Percentiles rank a stretch among this genome's conserved stretches.
Evolutionary conservation across 2,329 filamentous ascomycete genomes (phyloP).

Genomic region (Triangularia setosa): DNA sequence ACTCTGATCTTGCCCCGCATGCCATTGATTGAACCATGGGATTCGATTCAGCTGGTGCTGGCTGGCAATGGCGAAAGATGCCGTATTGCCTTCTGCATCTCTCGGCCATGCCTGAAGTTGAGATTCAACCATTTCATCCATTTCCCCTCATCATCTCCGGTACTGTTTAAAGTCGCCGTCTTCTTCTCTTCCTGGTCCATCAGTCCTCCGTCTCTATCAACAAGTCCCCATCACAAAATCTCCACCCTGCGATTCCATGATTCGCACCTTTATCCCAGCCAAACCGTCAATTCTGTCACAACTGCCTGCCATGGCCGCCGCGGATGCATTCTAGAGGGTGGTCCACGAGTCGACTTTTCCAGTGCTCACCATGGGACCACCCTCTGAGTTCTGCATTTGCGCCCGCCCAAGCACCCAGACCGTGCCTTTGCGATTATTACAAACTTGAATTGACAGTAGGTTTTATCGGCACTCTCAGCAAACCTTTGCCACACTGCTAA

Average conservation of each 20-base stretch:
- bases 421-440: background rate
- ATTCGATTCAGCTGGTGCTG: background rate
- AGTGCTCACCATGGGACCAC: conserved; percentile 53
- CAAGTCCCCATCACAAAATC: background rate
- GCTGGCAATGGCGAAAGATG: background rate
- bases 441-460: conserved; percentile 1
- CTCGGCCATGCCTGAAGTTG: background rate
- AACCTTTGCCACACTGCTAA: background rate
- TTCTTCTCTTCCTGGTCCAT: conserved; percentile 6
- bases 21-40: background rate
- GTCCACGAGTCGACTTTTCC: conserved; percentile 37
- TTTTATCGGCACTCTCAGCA: background rate
- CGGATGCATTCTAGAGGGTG: conserved; percentile 54
- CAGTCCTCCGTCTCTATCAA: background rate
- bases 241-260: conserved; percentile 12
- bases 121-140: background rate
- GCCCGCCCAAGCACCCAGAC: conserved; percentile 20
- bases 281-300: conserved; percentile 12
- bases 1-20: conserved; percentile 16
- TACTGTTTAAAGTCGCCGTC: background rate
- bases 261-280: conserved; percentile 9
- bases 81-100: background rate
- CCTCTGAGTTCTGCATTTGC: conserved; percentile 43
- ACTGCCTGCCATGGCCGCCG: conserved; percentile 39
- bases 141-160: background rate